Base-by-base conservation (phyloP, 129 eudicot genomes). In the Flaveria bidentis region DNA sequence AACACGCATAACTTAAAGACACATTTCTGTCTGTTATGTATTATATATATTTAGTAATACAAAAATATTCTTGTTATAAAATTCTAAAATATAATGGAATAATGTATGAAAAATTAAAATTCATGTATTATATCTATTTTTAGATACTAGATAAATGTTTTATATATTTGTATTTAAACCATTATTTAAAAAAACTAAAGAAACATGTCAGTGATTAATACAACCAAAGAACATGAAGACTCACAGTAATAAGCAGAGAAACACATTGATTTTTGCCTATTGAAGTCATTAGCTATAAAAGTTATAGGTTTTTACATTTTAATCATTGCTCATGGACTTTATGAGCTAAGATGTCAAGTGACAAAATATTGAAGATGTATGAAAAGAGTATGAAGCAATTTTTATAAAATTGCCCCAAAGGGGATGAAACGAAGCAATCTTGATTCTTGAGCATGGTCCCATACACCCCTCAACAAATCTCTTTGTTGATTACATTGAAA, bases 401-500 rank as follows among this genome's bases (percentile, higher is more conserved):
- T 71, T 26, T 33, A 13, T 15, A 4, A 5, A 42, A 25, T 44
- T 42, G 57, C 36, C 83, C 18, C 33, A 80, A 80, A 80, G 79
- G 36, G 46, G 75, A 72, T 64, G 83, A 80, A 65, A 63, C 67
- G 33, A 79, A 64, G 69, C 74, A 64, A 80, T 80, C 50, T 80
- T 71, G 46, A 71, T 9, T 46, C 49, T 79, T 60, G 25, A 66
- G 14, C 53, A 56, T 55, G 84, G 79, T 16, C 84, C 83, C 79
- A 79, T 73, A 30, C 67, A 72, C 50, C 66, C 58, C 16, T 79
- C 77, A 67, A 74, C 64, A 73, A 53, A 80, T 80, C 84, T 80
- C 70, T 66, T 80, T 68, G 53, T 73, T 80, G 84, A 80, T 80
- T 57, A 73, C 84, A 45, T 80, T 80, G 83, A 73, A 80, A 73